Conservation (phyloP, 1,284 basidiomycete genomes). For the Ganoderma lucidum region DNA sequence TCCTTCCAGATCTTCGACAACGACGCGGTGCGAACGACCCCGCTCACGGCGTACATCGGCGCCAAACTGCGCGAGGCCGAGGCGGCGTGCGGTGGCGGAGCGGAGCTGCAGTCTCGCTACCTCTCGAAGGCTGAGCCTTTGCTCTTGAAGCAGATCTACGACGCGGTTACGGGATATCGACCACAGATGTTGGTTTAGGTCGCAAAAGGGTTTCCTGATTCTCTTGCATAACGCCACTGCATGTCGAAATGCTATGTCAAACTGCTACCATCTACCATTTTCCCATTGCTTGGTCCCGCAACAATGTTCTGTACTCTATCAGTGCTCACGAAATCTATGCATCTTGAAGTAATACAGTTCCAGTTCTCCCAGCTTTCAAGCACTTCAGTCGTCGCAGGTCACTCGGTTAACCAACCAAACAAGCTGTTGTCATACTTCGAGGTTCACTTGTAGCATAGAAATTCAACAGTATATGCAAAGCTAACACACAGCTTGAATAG, state of each 20-base stretch:
- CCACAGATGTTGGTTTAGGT: slow-evolving; percentile 11
- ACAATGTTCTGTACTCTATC: background rate
- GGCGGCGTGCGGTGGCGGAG: slow-evolving; percentile 58
- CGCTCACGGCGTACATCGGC: slow-evolving; percentile 66
- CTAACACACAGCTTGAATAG: background rate
- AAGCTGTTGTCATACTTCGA: too few relatives aligned
- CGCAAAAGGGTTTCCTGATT: background rate
- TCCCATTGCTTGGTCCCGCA: background rate
- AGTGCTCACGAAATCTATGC: background rate
- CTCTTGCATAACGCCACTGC: slow-evolving; percentile 5
- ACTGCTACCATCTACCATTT: background rate
- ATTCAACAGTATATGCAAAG: too few relatives aligned
- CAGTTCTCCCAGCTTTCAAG: background rate
- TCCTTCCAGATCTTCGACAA: slow-evolving; percentile 63
- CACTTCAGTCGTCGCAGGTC: background rate
- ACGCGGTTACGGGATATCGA: slow-evolving; percentile 45
- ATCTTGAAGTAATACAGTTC: background rate
- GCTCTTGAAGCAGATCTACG: slow-evolving; percentile 74
- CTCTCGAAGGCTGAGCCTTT: slow-evolving; percentile 71
- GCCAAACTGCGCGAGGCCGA: slow-evolving; percentile 68
- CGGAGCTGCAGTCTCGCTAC: slow-evolving; percentile 64
- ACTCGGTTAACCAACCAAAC: too few relatives aligned
- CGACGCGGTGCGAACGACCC: slow-evolving; percentile 72
- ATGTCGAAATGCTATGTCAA: slow-evolving; percentile 6
- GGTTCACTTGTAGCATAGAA: too few relatives aligned